Evolutionary conservation across 257 asterid genomes (phyloP).

Genomic region (Penstemon eatonii): DNA sequence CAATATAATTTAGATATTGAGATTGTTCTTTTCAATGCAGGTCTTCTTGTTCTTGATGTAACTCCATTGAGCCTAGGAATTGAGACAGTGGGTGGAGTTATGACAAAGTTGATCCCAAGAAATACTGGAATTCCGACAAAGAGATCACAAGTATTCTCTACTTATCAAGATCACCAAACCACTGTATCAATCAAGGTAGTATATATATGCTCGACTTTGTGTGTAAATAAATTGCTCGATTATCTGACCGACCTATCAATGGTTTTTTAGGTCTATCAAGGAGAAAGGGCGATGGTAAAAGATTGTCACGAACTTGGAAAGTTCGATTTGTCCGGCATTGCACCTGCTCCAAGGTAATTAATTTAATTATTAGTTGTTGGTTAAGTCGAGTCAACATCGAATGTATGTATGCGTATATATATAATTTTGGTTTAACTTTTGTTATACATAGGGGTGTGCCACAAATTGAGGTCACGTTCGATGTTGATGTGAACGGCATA

Average conservation of each 20-base stretch:
- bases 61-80: constrained; percentile 51
- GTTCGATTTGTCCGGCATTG: constrained; percentile 46
- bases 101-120: constrained; percentile 59
- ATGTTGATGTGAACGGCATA: constrained; percentile 51
- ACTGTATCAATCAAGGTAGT: constrained; percentile 45
- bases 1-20: not conserved
- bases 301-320: constrained; percentile 52
- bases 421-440: not conserved
- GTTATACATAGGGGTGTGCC: constrained; percentile 45
- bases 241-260: too few species aligned
- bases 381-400: too few species aligned
- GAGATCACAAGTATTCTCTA: constrained; percentile 51
- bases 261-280: constrained; percentile 44
- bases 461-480: constrained; percentile 56
- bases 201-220: too few species aligned
- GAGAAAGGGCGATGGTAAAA: constrained; percentile 51
- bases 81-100: constrained; percentile 62
- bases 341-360: constrained; percentile 50
- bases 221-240: too few species aligned
- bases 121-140: constrained; percentile 48
- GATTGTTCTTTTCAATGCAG: constrained; percentile 28
- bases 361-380: not conserved
- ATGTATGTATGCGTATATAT: too few species aligned
- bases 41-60: constrained; percentile 11
- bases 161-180: constrained; percentile 56